Conservation (phyloP, 2,329 filamentous ascomycete genomes). For the Exophiala viscosa region DNA sequence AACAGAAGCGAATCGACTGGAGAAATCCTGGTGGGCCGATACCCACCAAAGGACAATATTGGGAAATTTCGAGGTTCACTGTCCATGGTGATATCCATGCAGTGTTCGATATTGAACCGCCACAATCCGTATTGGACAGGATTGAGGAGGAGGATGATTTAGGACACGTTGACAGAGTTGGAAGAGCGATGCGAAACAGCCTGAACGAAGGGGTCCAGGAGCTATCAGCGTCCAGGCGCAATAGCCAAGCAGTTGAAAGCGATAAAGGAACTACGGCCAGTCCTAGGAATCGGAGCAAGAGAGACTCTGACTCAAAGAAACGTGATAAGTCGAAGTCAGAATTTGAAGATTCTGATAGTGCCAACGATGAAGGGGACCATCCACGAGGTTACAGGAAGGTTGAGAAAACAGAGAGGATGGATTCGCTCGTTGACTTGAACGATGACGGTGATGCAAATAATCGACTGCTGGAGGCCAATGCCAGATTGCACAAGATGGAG, state of each 20-base stretch:
- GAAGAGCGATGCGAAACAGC: constrained; percentile 10
- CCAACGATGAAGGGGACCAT: constrained; percentile 11
- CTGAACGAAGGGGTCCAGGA: constrained; percentile 9
- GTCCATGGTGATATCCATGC: constrained; percentile 68
- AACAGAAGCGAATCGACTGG: constrained; percentile 23
- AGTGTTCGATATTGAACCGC: constrained; percentile 69
- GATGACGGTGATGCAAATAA: constrained; percentile 7
- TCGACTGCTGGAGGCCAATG: constrained; percentile 24
- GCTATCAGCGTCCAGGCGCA: constrained; percentile 2
- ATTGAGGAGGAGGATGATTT: constrained; percentile 57
- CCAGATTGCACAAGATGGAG: constrained; percentile 25
- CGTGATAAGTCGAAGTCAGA: constrained; percentile 18
- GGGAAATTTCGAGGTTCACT: constrained; percentile 65
- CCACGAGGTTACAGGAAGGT: constrained; percentile 15
- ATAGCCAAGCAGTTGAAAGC: constrained; percentile 6
- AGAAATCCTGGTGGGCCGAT: constrained; percentile 20
- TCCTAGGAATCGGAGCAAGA: background rate
- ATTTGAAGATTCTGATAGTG: constrained; percentile 21
- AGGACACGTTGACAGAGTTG: constrained; percentile 33
- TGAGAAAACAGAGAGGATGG: constrained; percentile 17
- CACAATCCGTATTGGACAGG: constrained; percentile 56
- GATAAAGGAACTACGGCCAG: constrained; percentile 4
- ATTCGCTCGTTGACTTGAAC: constrained; percentile 22
- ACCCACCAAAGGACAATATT: constrained; percentile 44
- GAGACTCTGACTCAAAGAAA: background rate